Base-by-base conservation (phyloP, 805 yeast species). In the Cyberlindnera maritima region DNA sequence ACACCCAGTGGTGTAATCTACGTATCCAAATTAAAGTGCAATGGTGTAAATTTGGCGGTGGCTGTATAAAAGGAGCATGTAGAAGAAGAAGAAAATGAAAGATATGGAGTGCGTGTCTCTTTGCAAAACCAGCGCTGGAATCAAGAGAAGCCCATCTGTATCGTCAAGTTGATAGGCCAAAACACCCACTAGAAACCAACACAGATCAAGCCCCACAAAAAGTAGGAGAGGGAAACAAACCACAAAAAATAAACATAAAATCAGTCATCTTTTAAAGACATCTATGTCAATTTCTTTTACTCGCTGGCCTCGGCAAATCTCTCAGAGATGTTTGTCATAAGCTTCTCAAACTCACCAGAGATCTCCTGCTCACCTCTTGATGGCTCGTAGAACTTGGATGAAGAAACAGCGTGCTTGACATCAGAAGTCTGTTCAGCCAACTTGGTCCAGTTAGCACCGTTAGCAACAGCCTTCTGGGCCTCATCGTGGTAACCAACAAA, bases 381-480 rank as follows among this genome's bases (percentile, higher is more conserved):
- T 61, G 99, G 99, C 74, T 92, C 96, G 67, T 87, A 85, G 77
- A 94, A 94, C 76, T 94, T 94, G 59, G 97, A 83, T 26, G 96
- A 86, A 6, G 97, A 87, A 44, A 94, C 97, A 50, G 89, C 74
- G 70, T 94, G 97, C 72, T 89, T 91, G 52, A 91, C 87, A 65
- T 92, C 97, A 49, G 87, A 62, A 46, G 98, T 94, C 49, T 89
- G 78, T 64, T 91, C 97, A 38, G 94, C 63, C 57, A 94, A 79
- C 75, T 89, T 94, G 55, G 87, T 80, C 99, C 99, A 94, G 67
- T 79, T 81, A 29, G 96, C 92, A 63, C 98, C 98, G 59, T 85
- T 82, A 34, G 96, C 77, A 52, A 92, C 86, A 14, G 98, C 96
- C 74, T 90, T 91, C 74, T 92, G 98, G 28, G 99, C 97, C 75